phyloP scores from a whole-genome alignment of 768 basidiomycete species.

The Kwoniella heveanensis region DNA sequence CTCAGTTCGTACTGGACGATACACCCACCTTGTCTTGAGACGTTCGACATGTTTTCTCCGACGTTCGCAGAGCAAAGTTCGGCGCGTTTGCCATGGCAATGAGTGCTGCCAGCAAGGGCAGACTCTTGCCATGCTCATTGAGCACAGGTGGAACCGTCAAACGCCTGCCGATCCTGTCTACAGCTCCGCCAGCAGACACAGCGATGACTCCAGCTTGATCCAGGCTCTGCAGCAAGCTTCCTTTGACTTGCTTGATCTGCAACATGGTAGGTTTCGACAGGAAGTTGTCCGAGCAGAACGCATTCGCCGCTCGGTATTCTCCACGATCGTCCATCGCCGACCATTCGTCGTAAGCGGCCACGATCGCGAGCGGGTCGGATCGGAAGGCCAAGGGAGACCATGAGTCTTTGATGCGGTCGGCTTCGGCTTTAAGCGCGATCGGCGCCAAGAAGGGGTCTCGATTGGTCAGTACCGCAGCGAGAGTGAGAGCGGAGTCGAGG shows the following conservation, averaged over 20 bases:
- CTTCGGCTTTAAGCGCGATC: conserved; percentile 70
- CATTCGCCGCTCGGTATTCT: conserved; percentile 67
- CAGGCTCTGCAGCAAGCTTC: conserved; percentile 73
- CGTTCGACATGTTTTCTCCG: conserved; percentile 68
- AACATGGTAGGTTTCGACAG: conserved; percentile 80
- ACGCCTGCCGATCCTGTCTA: conserved; percentile 23
- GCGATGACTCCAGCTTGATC: conserved; percentile 79
- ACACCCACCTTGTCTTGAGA: conserved; percentile 70
- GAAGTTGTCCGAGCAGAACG: conserved; percentile 82
- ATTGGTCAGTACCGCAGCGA: conserved; percentile 87
- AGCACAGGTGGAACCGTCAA: conserved; percentile 47
- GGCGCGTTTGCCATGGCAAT: conserved; percentile 85
- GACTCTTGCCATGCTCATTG: conserved; percentile 50
- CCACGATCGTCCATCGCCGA: conserved; percentile 69
- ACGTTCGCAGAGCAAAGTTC: conserved; percentile 79
- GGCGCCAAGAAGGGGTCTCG: conserved; percentile 90
- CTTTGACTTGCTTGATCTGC: conserved; percentile 76
- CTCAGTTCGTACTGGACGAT: too few species aligned
- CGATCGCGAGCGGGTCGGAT: conserved; percentile 77
- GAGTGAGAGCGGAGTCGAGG: conserved; percentile 71
- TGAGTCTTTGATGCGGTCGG: conserved; percentile 70
- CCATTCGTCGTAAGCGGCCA: conserved; percentile 83
- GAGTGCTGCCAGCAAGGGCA: conserved; percentile 76
- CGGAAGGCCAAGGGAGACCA: conserved; percentile 74
- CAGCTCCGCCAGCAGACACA: conserved; percentile 69